Percentiles rank a stretch among this genome's conserved stretches.
These are phyloP conservation scores for Purpureocillium takamizusanense DNA, from an alignment of 2,329 filamentous ascomycete species.

Conservation along the genomic window DNA sequence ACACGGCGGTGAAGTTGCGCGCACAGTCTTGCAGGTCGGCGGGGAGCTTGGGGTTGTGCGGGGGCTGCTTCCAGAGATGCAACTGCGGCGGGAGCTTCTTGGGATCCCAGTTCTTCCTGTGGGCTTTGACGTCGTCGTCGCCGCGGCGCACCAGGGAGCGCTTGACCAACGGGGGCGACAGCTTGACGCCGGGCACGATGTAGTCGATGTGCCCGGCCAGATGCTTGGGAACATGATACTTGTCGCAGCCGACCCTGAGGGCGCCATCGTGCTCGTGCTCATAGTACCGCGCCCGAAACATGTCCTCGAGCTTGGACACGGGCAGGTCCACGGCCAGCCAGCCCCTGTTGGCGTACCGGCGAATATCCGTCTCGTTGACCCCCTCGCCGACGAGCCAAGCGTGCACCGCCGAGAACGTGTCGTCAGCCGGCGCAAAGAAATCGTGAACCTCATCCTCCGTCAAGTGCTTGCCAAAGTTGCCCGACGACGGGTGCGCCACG, in stretches of 20 bases:
- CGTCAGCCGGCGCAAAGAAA: not conserved
- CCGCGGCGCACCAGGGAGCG: constrained; percentile 1
- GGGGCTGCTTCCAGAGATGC: not conserved
- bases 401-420: not conserved
- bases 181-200: constrained; percentile 37
- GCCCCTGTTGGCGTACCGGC: constrained; percentile 2
- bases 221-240: constrained; percentile 28
- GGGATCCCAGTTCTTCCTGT: constrained; percentile 2
- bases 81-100: constrained; percentile 3
- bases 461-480: not conserved
- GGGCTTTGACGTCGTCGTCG: not conserved
- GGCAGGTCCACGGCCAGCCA: constrained; percentile 6
- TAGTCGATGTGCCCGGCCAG: constrained; percentile 34
- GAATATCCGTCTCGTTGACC: constrained; percentile 1
- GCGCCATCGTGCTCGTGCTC: constrained; percentile 6
- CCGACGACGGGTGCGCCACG: not conserved
- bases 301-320: constrained; percentile 5
- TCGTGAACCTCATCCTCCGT: not conserved
- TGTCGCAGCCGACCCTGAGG: constrained; percentile 19
- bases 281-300: constrained; percentile 7
- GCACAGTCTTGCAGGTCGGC: constrained; percentile 28
- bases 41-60: constrained; percentile 1
- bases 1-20: constrained; percentile 45
- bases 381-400: not conserved
- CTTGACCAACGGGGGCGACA: constrained; percentile 14